Base-by-base conservation (phyloP, 495 filamentous ascomycete genomes). In the Penicillium cosmopolitanum region DNA sequence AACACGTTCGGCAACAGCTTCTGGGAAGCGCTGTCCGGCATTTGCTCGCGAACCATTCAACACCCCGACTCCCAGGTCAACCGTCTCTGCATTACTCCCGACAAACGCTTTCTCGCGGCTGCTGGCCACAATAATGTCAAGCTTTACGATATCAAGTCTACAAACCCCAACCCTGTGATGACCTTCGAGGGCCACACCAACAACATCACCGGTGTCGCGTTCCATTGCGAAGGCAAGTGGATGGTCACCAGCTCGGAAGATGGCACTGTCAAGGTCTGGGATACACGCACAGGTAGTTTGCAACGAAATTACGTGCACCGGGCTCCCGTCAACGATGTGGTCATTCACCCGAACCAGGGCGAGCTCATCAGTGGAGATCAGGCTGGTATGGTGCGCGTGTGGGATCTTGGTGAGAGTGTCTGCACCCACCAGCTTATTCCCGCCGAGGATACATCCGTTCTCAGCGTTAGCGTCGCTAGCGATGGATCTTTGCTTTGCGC, bases 191-290 rank as follows among this genome's bases (percentile, higher is more conserved):
- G 95, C 50, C 95, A 98, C 72, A 96, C 92, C 15, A 89, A 86
- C 63, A 98, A 98, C 64, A 86, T 98, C 70, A 98, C 95, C 0
- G 95, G 96, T 4, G 89, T 98, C 25, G 95, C 93, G 23, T 98
- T 98, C 69, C 95, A 98, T 73, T 97, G 93, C 66, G 95, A 98
- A 71, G 93, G 93, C 11, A 98, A 98, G 76, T 98, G 95, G 95
- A 97, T 98, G 93, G 94, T 97, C n/a, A 98, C 95, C 4, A 95
- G 91, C 74, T 96, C 91, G 38, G 95, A 98, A 71, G 95, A 98
- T 66, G 90, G 93, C 50, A 96, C 93, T 8, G 94, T 98, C 62
- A 98, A 97, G 80, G 96, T 98, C 47, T 98, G 95, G 95, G 96
- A 98, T 72, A 98, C 94, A 7, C 83, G 96, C 23, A 89, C 82